These are phyloP conservation scores for Eucommia ulmoides DNA, from an alignment of 257 asterid genomes.

Conservation along the genomic window DNA sequence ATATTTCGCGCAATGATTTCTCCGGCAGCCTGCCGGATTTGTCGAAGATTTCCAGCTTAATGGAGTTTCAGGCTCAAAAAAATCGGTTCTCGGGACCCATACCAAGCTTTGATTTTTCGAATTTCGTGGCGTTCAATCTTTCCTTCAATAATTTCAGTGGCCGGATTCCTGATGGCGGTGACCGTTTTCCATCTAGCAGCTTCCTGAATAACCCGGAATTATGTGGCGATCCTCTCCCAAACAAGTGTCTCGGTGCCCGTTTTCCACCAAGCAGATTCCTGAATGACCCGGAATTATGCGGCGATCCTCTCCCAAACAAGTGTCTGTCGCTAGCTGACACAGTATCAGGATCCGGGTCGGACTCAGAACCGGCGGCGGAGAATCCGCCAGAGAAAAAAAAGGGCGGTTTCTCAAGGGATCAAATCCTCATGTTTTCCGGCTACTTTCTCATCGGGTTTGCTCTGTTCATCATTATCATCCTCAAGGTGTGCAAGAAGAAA, in stretches of 20 bases:
- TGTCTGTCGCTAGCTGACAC: conserved; percentile 11
- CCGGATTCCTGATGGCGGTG: conserved; percentile 25
- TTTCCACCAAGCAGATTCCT: conserved; percentile 19
- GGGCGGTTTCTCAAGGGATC: conserved; percentile 18
- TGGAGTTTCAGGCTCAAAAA: conserved; percentile 20
- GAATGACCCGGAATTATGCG: conserved; percentile 35
- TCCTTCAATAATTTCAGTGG: conserved; percentile 40
- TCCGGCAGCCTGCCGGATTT: conserved; percentile 29
- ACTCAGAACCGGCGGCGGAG: conserved; percentile 1
- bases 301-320: conserved; percentile 28
- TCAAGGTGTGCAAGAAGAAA: conserved; percentile 22
- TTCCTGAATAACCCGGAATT: conserved; percentile 27
- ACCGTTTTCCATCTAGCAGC: conserved; percentile 16
- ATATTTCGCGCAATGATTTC: conserved; percentile 28
- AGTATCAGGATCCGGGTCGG: conserved; percentile 8
- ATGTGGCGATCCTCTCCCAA: conserved; percentile 41
- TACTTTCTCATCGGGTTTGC: conserved; percentile 40
- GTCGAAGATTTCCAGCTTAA: conserved; percentile 19
- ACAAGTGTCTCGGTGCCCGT: conserved; percentile 15
- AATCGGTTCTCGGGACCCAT: conserved; percentile 31
- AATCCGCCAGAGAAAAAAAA: no score
- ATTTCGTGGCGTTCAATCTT: conserved; percentile 21
- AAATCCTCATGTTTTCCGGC: conserved; percentile 52
- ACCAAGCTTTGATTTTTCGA: conserved; percentile 27
- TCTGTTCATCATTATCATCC: conserved; percentile 16